Evolutionary conservation across 768 basidiomycete species (phyloP), one percentile per base, ranked within the genome.

Genomic region (Trametes elegans): DNA sequence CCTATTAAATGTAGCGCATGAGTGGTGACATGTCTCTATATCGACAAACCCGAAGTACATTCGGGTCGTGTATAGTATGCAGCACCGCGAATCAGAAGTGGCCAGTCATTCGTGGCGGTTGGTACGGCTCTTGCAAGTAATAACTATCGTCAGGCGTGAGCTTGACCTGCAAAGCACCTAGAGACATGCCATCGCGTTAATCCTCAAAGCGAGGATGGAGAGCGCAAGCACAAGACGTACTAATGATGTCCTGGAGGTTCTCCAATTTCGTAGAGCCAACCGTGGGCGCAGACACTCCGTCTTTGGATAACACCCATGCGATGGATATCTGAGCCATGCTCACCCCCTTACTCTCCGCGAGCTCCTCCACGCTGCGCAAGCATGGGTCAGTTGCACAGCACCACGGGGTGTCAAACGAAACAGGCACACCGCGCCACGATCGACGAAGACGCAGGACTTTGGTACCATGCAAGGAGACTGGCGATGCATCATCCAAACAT

Each of bases 81-180:
- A 4, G 4, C 18, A n/a, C 38, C 21, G 9, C 9, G 9, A 16
- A 8, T 43, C 26, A 43, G 5, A 27, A 11, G n/a, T 43, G 41
- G 26, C 41, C 41, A 13, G 24, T 27, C 13, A 43, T 43, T 3
- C 5, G 8, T 13, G 28, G 9, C 1, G 41, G 41, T 14, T 43
- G 41, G 24, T 87, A 86, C 0, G 79, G 75, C 58, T 80, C 77
- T 53, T 79, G 76, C 26, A 88, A 74, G 49, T 74, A 74, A 66
- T 78, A 74, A 38, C 81, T 68, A 61, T 88, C 85, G n/a, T 85
- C 83, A 1, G 74, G 26, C 10, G 57, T 53, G 3, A 52, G 28
- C 32, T 21, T 32, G 6, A 52, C 50, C 21, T 42, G 18, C 21
- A 52, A 23, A 1, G 32, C 39, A 5, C 48, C 53, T 54, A 26